Conservation (phyloP, 139 green algal genomes). For the Asterochloris erici region DNA sequence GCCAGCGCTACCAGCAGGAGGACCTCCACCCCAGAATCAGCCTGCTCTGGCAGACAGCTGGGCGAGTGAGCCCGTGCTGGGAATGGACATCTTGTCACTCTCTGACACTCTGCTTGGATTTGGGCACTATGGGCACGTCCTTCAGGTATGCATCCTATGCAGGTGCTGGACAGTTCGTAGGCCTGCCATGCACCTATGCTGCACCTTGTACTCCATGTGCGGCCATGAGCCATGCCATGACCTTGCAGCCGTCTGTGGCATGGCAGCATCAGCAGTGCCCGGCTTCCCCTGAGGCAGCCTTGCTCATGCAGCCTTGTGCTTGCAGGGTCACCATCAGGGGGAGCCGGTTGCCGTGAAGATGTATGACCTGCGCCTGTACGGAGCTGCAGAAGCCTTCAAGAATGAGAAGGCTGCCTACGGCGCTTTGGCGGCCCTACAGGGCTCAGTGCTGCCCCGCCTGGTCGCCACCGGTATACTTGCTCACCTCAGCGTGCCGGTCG, state of each 20-base stretch:
- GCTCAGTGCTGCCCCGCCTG: neutral
- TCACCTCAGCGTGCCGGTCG: neutral
- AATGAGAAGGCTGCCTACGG: constrained; percentile 4
- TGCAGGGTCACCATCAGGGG: neutral
- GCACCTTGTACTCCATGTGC: neutral
- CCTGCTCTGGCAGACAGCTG: neutral
- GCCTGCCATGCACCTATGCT: neutral
- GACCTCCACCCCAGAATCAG: neutral
- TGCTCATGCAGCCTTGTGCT: neutral
- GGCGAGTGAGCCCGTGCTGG: constrained; percentile 1
- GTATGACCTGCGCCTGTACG: neutral
- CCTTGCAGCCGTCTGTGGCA: neutral
- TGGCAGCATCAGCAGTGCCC: no score
- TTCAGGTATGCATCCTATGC: neutral
- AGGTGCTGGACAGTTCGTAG: neutral
- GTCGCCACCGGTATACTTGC: neutral
- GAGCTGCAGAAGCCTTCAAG: neutral
- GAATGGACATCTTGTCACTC: neutral
- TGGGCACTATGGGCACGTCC: neutral
- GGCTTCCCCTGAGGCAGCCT: neutral
- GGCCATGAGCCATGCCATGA: neutral
- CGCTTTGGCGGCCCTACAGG: neutral
- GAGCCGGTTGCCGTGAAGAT: constrained; percentile 12
- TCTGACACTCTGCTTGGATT: constrained; percentile 4
- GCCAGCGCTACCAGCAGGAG: no score